phyloP scores from a whole-genome alignment of 495 filamentous ascomycete species.

The Neurospora hispaniola region DNA sequence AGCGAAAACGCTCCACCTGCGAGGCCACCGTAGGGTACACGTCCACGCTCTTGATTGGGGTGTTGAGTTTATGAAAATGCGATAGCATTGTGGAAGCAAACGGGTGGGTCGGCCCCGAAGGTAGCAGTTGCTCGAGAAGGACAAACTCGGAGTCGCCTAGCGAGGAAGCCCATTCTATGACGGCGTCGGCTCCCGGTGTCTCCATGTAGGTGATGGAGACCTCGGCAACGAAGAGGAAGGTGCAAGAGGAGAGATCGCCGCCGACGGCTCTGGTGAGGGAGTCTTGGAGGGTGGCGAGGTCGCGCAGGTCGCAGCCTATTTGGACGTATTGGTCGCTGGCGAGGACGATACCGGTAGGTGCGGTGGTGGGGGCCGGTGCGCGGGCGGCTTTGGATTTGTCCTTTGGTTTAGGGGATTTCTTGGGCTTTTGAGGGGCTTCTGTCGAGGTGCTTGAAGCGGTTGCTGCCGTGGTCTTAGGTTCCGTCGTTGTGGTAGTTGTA shows the following conservation, averaged over 20 bases:
- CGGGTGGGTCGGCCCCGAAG: slow-evolving; percentile 63
- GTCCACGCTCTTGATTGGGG: slow-evolving; percentile 60
- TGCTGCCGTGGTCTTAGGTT: neutral
- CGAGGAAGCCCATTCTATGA: slow-evolving; percentile 59
- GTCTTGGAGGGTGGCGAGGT: slow-evolving; percentile 45
- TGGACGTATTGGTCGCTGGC: slow-evolving; percentile 63
- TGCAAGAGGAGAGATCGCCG: slow-evolving; percentile 40
- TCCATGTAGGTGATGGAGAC: slow-evolving; percentile 92
- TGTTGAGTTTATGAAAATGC: slow-evolving; percentile 73
- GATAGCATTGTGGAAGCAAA: slow-evolving; percentile 82
- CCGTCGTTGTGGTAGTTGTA: neutral
- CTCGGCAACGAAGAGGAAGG: slow-evolving; percentile 73
- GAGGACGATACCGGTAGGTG: slow-evolving; percentile 32
- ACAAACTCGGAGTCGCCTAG: slow-evolving; percentile 68
- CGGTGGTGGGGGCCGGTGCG: neutral
- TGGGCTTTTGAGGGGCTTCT: slow-evolving; percentile 12
- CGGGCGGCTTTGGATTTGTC: neutral
- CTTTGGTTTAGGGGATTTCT: neutral
- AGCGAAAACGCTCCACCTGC: slow-evolving; percentile 56
- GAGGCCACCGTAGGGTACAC: slow-evolving; percentile 54
- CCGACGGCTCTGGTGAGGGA: slow-evolving; percentile 43
- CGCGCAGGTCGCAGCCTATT: slow-evolving; percentile 71
- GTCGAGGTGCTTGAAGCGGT: slow-evolving; percentile 33
- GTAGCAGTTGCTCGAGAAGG: slow-evolving; percentile 81
- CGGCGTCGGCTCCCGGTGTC: slow-evolving; percentile 54